Evolutionary conservation across 2,329 filamentous ascomycete species (phyloP).

Genomic region (Tothia fuscella): DNA sequence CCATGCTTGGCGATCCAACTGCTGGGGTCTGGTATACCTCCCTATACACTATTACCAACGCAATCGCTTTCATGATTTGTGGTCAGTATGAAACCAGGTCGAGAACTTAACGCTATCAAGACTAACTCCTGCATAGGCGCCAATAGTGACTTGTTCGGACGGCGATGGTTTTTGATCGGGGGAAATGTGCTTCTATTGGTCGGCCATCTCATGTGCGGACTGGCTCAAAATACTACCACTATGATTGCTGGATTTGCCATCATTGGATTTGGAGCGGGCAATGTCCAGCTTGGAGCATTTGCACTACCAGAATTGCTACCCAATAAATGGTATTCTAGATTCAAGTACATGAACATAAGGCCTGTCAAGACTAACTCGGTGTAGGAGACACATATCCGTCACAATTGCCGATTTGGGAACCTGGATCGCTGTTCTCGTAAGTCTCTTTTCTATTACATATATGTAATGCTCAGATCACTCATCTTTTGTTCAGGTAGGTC

Average conservation of each 20-base stretch:
- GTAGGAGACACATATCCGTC: constrained; percentile 31
- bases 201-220: constrained; percentile 12
- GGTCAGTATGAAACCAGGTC: too few species aligned
- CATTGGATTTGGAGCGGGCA: constrained; percentile 8
- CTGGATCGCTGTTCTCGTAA: constrained; percentile 34
- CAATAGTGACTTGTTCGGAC: constrained; percentile 12
- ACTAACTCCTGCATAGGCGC: too few species aligned
- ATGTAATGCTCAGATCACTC: constrained; percentile 10
- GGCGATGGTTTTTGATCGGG: constrained; percentile 12
- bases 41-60: constrained; percentile 15
- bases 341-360: too few species aligned
- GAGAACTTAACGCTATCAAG: too few species aligned
- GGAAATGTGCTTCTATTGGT: constrained; percentile 6
- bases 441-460: too few species aligned
- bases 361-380: too few species aligned
- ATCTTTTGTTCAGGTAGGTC: constrained; percentile 10
- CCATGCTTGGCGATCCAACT: constrained; percentile 13
- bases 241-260: constrained; percentile 11
- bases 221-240: constrained; percentile 11
- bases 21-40: constrained; percentile 13
- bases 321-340: constrained; percentile 16
- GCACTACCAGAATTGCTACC: constrained; percentile 17
- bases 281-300: constrained; percentile 15
- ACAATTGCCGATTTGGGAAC: constrained; percentile 31
- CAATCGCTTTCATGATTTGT: constrained; percentile 13